Evolutionary conservation across 2,329 filamentous ascomycete genomes (phyloP), one percentile per base, ranked within the genome.

Genomic region (Beauveria sp.): DNA sequence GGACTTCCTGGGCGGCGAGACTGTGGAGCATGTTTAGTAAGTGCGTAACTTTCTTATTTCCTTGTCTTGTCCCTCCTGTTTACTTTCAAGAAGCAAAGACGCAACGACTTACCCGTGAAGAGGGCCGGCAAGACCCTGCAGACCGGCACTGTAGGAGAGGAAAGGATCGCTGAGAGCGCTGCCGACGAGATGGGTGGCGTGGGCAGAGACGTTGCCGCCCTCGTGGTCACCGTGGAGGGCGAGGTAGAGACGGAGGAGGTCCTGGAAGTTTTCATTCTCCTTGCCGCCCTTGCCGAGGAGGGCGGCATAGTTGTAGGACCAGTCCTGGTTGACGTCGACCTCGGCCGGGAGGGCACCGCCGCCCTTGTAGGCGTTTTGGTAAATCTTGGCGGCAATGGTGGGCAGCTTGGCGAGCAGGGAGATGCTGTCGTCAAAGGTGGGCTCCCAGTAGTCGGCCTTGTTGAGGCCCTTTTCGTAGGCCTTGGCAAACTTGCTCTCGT

Each of bases 401-500:
- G 95, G 95, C 60, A 99, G 88, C 82, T 99, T 99, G 65, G 93
- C 95, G 62, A 99, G 84, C 65, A 99, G 83, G 53, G 89, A 91
- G 75, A 99, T 96, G 75, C 85, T 88, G 80, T 99, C 95, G 73
- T 98, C 93, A 72, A 96, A 98, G 50, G 91, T 96, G 16, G 93
- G 91, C 79, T 98, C 95, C 95, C 95, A 99, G 85, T 98, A 98
- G 69, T 97, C 91, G 59, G 91, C 90, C 83, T 98, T 99, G 83
- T 88, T 90, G 67, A 98, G 79, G 42, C 95, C 95, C 68, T 88
- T 79, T 75, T 93, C 93, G 76, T 99, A 99, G 22, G 89, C 89
- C 77, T 92, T 93, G 66, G 93, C 95, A 69, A 99, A 99, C 71
- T 88, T 86, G 69, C 91, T 96, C 68, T 92, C 92, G 75, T 96